These are phyloP conservation scores for Mycena sp. DNA, from an alignment of 1,284 basidiomycete genomes.

Conservation along the genomic window DNA sequence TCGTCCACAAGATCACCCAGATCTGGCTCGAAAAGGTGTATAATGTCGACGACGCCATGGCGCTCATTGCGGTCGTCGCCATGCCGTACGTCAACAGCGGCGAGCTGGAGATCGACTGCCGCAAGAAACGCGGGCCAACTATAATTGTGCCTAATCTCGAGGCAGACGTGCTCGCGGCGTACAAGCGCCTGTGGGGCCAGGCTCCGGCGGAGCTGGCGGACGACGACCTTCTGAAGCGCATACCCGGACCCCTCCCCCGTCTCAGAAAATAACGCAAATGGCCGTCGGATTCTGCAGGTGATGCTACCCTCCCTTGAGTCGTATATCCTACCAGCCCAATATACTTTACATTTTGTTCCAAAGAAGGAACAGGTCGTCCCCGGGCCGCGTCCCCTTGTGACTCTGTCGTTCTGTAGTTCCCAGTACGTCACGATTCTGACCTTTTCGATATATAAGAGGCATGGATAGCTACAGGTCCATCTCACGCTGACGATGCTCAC, in stretches of 20 bases:
- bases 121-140: background rate
- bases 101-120: slow-evolving; percentile 34
- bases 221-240: slow-evolving; percentile 13
- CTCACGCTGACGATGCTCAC: too few relatives aligned
- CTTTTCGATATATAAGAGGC: too few relatives aligned
- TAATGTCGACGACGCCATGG: slow-evolving; percentile 28
- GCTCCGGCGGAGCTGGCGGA: slow-evolving; percentile 26
- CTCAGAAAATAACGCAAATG: slow-evolving; percentile 9
- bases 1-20: slow-evolving; percentile 35
- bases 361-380: too few relatives aligned
- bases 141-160: slow-evolving; percentile 27
- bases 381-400: too few relatives aligned
- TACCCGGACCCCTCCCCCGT: slow-evolving; percentile 1
- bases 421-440: too few relatives aligned
- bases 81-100: slow-evolving; percentile 32
- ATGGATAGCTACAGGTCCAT: too few relatives aligned
- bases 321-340: too few relatives aligned
- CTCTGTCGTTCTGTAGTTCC: too few relatives aligned
- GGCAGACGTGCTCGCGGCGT: slow-evolving; percentile 29
- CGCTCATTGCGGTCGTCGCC: slow-evolving; percentile 34
- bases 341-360: too few relatives aligned
- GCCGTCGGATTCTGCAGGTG: too few relatives aligned
- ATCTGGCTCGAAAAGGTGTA: slow-evolving; percentile 43
- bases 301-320: too few relatives aligned
- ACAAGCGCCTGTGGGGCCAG: slow-evolving; percentile 39